Evolutionary conservation across 345 rosid species (phyloP), one percentile per base, ranked within the genome.

Genomic region (Stellera chamaejasme): DNA sequence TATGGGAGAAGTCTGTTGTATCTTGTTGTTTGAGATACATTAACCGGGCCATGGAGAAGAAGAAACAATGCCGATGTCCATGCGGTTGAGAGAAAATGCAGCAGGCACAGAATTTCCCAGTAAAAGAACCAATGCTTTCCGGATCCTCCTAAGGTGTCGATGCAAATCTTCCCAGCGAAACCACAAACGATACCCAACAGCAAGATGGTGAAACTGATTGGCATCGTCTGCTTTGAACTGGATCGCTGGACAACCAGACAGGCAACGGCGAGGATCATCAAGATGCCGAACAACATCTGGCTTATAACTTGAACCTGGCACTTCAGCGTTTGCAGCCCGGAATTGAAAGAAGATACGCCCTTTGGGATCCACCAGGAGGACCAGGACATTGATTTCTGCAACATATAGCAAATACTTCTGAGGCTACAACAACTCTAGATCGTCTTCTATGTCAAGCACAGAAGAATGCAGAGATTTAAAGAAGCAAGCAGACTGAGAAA

Each of bases 281-380:
- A 25, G 49, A 82, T 41, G 11, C 96, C 97, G 41, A 80, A 93
- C 39, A 79, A 58, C 77, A 84, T 80, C 58, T 79, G 72, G 71
- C 77, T 75, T 59, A 79, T 45, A 12, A 93, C 85, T 72, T 71
- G 78, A 54, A 76, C 53, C 54, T 82, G 90, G 52, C 99, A 93
- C 36, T 42, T 66, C 25, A 81, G 39, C 23, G 52, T 73, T 59
- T 72, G 66, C 36, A 76, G 47, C 47, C 78, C 89, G 1, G 82
- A 66, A 71, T 66, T 79, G 13, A 94, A 54, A 44, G 78, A 71
- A 12, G 90, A 54, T 48, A 87, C 68, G 14, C 73, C 71, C 66
- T 65, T 73, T 0, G 82, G 87, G 1, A 85, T 56, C 96, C 96
- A 90, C 97, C 99, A 83, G 7, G 90, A 63, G 10, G 70, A 90